Evolutionary conservation across 768 basidiomycete genomes (phyloP).

Genomic region (Leccinellum rugosiceps): DNA sequence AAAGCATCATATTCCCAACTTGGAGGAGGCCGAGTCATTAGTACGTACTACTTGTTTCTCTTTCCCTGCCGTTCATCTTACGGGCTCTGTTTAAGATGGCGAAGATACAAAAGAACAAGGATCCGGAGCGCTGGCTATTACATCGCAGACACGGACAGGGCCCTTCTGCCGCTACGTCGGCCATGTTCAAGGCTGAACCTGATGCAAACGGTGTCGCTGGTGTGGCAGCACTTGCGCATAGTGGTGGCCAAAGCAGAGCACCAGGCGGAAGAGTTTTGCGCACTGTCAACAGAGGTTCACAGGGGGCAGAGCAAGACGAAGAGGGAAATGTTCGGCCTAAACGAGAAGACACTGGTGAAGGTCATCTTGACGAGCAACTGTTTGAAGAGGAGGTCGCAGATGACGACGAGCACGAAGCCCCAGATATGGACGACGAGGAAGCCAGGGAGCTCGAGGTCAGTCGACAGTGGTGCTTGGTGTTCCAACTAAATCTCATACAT

Average conservation of each 20-base stretch:
- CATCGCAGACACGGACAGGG: slow-evolving; percentile 57
- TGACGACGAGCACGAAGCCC: slow-evolving; percentile 76
- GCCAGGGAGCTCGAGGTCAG: slow-evolving; percentile 77
- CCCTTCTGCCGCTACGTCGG: slow-evolving; percentile 58
- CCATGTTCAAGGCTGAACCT: slow-evolving; percentile 67
- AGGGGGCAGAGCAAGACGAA: slow-evolving; percentile 62
- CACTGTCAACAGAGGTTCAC: slow-evolving; percentile 65
- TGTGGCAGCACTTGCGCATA: slow-evolving; percentile 47
- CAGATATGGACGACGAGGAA: slow-evolving; percentile 79
- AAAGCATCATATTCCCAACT: slow-evolving; percentile 65
- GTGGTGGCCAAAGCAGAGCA: slow-evolving; percentile 54
- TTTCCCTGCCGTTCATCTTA: not conserved
- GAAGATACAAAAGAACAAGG: slow-evolving; percentile 67
- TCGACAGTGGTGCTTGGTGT: not conserved
- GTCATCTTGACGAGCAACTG: slow-evolving; percentile 77
- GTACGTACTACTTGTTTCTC: slow-evolving; percentile 37
- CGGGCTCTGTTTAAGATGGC: slow-evolving; percentile 18
- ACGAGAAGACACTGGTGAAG: slow-evolving; percentile 69
- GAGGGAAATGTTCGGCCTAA: slow-evolving; percentile 55
- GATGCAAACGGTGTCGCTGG: slow-evolving; percentile 42
- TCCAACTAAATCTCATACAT: not conserved
- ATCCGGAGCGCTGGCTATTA: slow-evolving; percentile 68
- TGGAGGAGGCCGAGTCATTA: slow-evolving; percentile 64
- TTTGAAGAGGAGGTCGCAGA: slow-evolving; percentile 86
- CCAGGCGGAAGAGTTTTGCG: slow-evolving; percentile 67